phyloP scores from a whole-genome alignment of 768 basidiomycete species.

The Lentinula edodes region DNA sequence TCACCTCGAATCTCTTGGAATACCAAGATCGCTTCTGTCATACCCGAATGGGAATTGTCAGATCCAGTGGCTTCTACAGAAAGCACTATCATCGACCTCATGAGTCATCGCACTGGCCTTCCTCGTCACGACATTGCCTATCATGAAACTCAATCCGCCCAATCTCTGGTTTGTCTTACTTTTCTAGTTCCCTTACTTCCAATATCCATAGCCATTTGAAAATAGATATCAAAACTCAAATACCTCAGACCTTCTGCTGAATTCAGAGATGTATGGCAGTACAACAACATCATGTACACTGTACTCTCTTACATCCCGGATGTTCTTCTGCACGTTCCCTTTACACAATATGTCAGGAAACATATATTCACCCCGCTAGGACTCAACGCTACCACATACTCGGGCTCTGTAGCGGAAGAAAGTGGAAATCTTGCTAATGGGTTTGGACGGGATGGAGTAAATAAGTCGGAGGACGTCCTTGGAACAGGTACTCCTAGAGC shows the following conservation, averaged over 20 bases:
- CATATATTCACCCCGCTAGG: constrained; percentile 22
- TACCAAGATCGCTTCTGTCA: constrained; percentile 16
- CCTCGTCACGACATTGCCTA: constrained; percentile 15
- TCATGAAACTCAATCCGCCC: constrained; percentile 9
- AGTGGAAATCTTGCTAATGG: constrained; percentile 21
- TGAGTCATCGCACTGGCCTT: constrained; percentile 15
- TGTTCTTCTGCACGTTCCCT: constrained; percentile 9
- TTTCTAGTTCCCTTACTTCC: not conserved
- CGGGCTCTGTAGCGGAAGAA: constrained; percentile 17
- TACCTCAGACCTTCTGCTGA: constrained; percentile 21
- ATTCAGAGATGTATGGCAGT: constrained; percentile 24
- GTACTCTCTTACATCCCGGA: constrained; percentile 23
- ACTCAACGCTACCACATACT: constrained; percentile 22
- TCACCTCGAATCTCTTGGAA: constrained; percentile 21
- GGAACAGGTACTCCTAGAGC: constrained; percentile 15
- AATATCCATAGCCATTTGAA: not conserved
- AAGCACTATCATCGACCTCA: constrained; percentile 14
- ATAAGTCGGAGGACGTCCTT: constrained; percentile 16
- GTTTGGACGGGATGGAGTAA: constrained; percentile 14
- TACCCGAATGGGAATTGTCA: constrained; percentile 20
- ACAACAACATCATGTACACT: constrained; percentile 25
- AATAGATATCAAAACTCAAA: constrained; percentile 11
- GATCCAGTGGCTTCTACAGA: constrained; percentile 18
- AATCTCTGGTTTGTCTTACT: constrained; percentile 3
- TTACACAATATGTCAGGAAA: constrained; percentile 20